Conservation (phyloP, 2,329 filamentous ascomycete species). For the Fusarium annulatum region DNA sequence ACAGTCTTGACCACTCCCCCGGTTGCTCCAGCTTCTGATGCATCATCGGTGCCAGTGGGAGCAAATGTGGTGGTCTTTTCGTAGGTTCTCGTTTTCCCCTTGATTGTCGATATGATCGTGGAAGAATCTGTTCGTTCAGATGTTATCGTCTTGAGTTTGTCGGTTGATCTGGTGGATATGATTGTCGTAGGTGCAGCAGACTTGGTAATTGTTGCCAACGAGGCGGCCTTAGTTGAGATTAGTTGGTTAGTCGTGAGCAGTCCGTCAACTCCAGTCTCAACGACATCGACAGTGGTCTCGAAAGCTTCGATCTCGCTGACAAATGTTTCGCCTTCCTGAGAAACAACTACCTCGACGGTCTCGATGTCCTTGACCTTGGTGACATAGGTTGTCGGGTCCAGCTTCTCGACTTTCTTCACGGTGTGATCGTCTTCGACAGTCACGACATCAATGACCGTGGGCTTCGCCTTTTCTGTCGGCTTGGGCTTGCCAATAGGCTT, state of each 20-base stretch:
- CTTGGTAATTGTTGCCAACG: conserved; percentile 24
- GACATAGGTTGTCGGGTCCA: conserved; percentile 38
- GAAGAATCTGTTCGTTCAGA: conserved; percentile 33
- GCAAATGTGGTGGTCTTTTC: conserved; percentile 25
- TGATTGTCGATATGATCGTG: conserved; percentile 33
- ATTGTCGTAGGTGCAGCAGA: conserved; percentile 31
- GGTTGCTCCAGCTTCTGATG: conserved; percentile 4
- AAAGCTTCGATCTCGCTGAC: conserved; percentile 23
- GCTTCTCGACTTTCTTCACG: conserved; percentile 37
- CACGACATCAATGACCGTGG: conserved; percentile 38
- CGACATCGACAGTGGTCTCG: conserved; percentile 23
- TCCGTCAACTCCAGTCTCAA: conserved; percentile 27
- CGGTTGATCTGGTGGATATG: conserved; percentile 14
- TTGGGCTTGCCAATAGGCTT: conserved; percentile 13
- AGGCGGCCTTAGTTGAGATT: conserved; percentile 24
- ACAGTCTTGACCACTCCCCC: conserved; percentile 19
- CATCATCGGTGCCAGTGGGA: conserved; percentile 23
- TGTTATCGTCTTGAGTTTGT: conserved; percentile 33
- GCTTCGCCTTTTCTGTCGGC: conserved; percentile 29
- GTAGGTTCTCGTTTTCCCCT: conserved; percentile 35
- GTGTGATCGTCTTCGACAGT: conserved; percentile 37
- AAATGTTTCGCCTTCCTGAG: conserved; percentile 19
- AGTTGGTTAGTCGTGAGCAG: conserved; percentile 25
- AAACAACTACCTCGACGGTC: conserved; percentile 30
- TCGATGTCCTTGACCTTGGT: conserved; percentile 31